Base-by-base conservation (phyloP, 2,329 filamentous ascomycete species). In the Aspergillus phoenicis region DNA sequence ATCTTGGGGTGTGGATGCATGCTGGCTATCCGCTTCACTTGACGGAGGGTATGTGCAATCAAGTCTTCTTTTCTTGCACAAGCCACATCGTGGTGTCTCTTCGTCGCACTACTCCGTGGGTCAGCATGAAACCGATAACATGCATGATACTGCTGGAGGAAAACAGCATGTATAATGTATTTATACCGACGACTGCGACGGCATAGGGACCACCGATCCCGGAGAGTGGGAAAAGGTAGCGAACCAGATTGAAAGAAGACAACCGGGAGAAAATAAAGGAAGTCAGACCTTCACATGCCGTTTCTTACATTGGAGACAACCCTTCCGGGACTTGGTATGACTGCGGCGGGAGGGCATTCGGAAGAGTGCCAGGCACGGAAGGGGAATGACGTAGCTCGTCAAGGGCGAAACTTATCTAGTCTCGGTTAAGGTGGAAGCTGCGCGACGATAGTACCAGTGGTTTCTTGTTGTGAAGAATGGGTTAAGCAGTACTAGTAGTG, bases 291-390 rank as follows among this genome's bases (percentile, higher is more conserved):
- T 78, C 33, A 77, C 74, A 62, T 77, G 74, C 58, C 75, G 68
- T 60, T 72, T 69, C 62, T 78, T 78, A 68, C 75, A 78, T 59
- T 76, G 73, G 61, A 71, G 66, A 59, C 75, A 78, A 39, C 75
- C 75, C 66, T 74, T 75, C 38, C 76, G 74, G 65, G 74, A 76
- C 63, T 78, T 78, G 28, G 73, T 77, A 63, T 78, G 75, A 36
- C 69, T 73, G 63, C 71, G 71, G 58, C 71, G 71, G 26, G 69
- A 70, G 48, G 70, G 70, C 71, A 73, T 73, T 55, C 61, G 63
- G 55, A 55, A 39, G 20, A 22, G 17, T 36, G 22, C 8, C n/a
- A 43, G 39, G 36, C 33, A 10, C n/a, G 11, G 5, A 26, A 17
- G 51, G 22, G 6, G 20, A 48, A 53, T 56, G 43, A 54, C 59